Evolutionary conservation across 345 rosid species (phyloP).

Genomic region (Ricinus communis): DNA sequence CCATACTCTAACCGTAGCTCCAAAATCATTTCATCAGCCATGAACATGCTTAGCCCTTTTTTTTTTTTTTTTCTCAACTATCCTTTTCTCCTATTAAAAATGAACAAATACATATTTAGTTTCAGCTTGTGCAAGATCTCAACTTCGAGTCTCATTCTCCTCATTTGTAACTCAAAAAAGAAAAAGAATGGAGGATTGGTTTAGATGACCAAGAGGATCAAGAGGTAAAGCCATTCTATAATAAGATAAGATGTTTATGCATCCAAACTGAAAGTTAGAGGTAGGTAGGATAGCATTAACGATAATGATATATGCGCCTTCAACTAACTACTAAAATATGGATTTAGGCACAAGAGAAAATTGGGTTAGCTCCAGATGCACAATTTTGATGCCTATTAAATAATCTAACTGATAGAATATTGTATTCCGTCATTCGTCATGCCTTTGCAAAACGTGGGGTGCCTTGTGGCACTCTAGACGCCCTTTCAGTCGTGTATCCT

Average conservation of each 20-base stretch:
- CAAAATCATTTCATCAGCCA: slow-evolving; percentile 8
- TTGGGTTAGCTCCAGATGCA: slow-evolving; percentile 2
- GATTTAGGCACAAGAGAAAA: neutral
- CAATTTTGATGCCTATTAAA: neutral
- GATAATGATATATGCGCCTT: slow-evolving; percentile 13
- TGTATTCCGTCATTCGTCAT: neutral
- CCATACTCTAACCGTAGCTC: slow-evolving; percentile 8
- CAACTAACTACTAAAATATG: slow-evolving; percentile 12
- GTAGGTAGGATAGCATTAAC: slow-evolving; percentile 22
- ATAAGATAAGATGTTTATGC: slow-evolving; percentile 27
- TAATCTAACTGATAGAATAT: neutral
- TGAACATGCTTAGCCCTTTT: neutral
- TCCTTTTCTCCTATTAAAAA: neutral
- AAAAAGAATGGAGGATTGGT: too few species aligned
- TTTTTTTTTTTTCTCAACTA: too few species aligned
- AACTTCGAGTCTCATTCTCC: too few species aligned
- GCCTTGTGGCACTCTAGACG: too few species aligned
- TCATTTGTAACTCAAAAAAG: too few species aligned
- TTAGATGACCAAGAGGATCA: slow-evolving; percentile 14
- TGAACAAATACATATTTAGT: too few species aligned
- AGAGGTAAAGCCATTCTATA: slow-evolving; percentile 43
- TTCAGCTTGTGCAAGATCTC: too few species aligned
- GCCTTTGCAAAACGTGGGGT: neutral
- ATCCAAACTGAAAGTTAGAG: slow-evolving; percentile 24
- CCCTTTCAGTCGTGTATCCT: neutral